Evolutionary conservation across 2,329 filamentous ascomycete species (phyloP), one percentile per base, ranked within the genome.

Genomic region (Rhexocercosporidium sp.): DNA sequence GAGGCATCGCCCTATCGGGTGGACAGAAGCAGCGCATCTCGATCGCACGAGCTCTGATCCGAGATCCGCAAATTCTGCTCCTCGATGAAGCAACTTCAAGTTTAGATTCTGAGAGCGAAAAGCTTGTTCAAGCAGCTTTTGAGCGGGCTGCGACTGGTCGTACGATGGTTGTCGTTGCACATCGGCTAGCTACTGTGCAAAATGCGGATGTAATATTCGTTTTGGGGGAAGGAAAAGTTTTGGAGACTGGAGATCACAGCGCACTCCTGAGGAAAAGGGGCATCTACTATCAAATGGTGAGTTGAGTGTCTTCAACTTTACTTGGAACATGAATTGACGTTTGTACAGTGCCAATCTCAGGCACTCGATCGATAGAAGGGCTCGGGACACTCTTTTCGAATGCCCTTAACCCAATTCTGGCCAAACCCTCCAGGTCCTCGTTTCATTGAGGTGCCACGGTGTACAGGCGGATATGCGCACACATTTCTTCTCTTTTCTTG

Each of bases 131-230:
- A 77, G 82, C 81, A 0, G 90, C 91, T 0, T 88, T 94, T 74
- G 89, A 93, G 80, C 82, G 82, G 49, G 88, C 87, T 0, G 84
- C 83, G 3, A 82, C 83, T 70, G 86, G 85, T 2, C 92, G 92
- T 68, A 89, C 92, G 1, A 93, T 92, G 72, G 82, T 96, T 3
- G 91, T 91, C 2, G 91, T 96, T 12, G 92, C 92, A 1, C 92
- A 95, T 77, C 83, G 92, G 16, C 81, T 95, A 59, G 90, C 90
- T 0, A 95, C 91, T 14, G 88, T 94, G 22, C 91, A 92, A 77
- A 90, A 94, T 72, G 91, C 92, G 1, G 73, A 76, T 69, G 67
- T 74, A 9, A 75, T 76, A 62, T 76, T 75, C 54, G 74, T 75
- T 31, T 53, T 75, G 22, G 74, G 74, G 6, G 73, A 73, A 49